Evolutionary conservation across 1,284 basidiomycete species (phyloP).

Genomic region (Austroboletus niveus): DNA sequence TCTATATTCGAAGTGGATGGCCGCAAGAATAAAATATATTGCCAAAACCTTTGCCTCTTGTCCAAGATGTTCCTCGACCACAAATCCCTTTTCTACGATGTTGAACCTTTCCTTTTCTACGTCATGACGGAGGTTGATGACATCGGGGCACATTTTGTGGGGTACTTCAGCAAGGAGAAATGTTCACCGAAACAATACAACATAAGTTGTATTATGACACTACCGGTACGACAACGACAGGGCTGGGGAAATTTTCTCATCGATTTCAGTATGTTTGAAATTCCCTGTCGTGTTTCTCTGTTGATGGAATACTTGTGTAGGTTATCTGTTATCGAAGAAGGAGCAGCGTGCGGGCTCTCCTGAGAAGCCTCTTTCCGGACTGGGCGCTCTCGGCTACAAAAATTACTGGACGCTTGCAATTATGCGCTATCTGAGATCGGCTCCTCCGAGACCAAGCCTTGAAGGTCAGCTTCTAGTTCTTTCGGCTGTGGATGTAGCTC

Average conservation of each 20-base stretch:
- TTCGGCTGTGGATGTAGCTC: constrained; percentile 11
- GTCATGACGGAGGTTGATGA: constrained; percentile 94
- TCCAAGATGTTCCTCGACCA: constrained; percentile 99
- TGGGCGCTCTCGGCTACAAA: constrained; percentile 90
- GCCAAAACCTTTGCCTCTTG: constrained; percentile 97
- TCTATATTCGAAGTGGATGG: constrained; percentile 99
- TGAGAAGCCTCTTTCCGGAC: constrained; percentile 88
- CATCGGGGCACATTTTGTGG: constrained; percentile 90
- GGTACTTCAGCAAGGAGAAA: constrained; percentile 99
- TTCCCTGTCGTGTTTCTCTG: constrained; percentile 17
- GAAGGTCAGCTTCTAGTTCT: constrained; percentile 59
- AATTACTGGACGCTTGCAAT: constrained; percentile 96
- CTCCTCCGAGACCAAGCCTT: constrained; percentile 60
- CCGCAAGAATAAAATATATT: constrained; percentile 99
- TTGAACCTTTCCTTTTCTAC: constrained; percentile 99
- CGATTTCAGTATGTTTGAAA: constrained; percentile 81
- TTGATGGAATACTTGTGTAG: constrained; percentile 41
- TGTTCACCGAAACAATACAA: constrained; percentile 94
- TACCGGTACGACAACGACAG: constrained; percentile 91
- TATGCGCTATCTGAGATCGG: constrained; percentile 74
- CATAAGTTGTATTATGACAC: constrained; percentile 99
- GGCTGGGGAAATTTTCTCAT: constrained; percentile 96
- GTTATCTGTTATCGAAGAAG: constrained; percentile 95
- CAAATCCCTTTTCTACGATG: constrained; percentile 99
- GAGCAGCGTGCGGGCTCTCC: constrained; percentile 87